Evolutionary conservation across 2,329 filamentous ascomycete genomes (phyloP).

Genomic region (Sclerotinia spermophila): DNA sequence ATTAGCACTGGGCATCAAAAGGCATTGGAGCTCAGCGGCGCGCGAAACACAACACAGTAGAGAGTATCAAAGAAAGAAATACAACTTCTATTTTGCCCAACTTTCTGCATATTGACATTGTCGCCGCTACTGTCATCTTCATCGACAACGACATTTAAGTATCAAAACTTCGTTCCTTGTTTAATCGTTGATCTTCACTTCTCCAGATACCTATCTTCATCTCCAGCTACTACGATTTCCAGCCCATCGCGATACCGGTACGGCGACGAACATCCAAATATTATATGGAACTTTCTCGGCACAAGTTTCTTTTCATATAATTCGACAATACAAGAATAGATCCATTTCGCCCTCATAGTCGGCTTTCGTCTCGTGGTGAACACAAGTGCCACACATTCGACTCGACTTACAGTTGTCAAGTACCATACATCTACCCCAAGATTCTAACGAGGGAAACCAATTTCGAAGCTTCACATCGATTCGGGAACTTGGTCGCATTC

Average conservation of each 20-base stretch:
- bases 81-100: background rate
- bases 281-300: background rate
- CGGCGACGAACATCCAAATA: background rate
- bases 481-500: background rate
- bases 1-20: background rate
- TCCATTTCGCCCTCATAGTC: background rate
- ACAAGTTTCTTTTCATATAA: background rate
- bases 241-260: background rate
- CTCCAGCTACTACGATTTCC: background rate
- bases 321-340: background rate
- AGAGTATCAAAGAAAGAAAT: background rate
- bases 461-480: slow-evolving; percentile 9
- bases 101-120: background rate
- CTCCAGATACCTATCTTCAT: background rate
- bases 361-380: background rate
- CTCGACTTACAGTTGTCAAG: background rate
- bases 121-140: background rate
- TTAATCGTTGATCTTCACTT: background rate
- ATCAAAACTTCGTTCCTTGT: background rate
- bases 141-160: background rate
- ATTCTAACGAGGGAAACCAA: background rate
- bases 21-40: background rate
- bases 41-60: background rate
- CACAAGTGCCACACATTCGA: background rate
- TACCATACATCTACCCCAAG: background rate